A percentile compares a stretch with the other conserved stretches of the same genome.
Evolutionary conservation across 2,329 filamentous ascomycete genomes (phyloP).

Genomic region (Whalleya microplaca): DNA sequence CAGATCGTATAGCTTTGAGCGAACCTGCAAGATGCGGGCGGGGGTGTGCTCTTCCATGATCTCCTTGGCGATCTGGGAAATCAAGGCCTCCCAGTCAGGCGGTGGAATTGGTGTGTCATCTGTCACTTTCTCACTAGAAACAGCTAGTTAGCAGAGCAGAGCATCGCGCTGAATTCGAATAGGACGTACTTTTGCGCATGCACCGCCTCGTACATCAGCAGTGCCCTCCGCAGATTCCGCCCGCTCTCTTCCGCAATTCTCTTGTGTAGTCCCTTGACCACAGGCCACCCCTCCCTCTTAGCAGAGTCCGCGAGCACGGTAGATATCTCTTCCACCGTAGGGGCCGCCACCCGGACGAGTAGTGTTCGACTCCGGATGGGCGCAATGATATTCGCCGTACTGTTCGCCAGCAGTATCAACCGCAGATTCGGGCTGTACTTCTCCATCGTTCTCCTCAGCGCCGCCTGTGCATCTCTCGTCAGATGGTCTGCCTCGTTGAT

Average conservation of each 20-base stretch:
- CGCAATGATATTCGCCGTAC: slow-evolving; percentile 98
- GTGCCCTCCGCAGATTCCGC: slow-evolving; percentile 83
- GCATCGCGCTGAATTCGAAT: not conserved
- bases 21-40: slow-evolving; percentile 81
- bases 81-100: slow-evolving; percentile 94
- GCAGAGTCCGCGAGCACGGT: slow-evolving; percentile 71
- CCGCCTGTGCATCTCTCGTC: slow-evolving; percentile 92
- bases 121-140: slow-evolving; percentile 79
- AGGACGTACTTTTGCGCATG: slow-evolving; percentile 88
- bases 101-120: slow-evolving; percentile 89
- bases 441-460: slow-evolving; percentile 94
- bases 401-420: slow-evolving; percentile 90
- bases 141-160: slow-evolving; percentile 4
- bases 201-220: slow-evolving; percentile 96
- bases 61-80: slow-evolving; percentile 86
- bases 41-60: slow-evolving; percentile 95
- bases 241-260: slow-evolving; percentile 90
- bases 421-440: slow-evolving; percentile 97
- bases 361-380: slow-evolving; percentile 92
- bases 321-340: slow-evolving; percentile 83
- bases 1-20: slow-evolving; percentile 94
- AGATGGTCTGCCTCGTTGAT: slow-evolving; percentile 98
- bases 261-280: slow-evolving; percentile 74
- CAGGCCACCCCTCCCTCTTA: slow-evolving; percentile 83
- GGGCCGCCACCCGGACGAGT: slow-evolving; percentile 88